Evolutionary conservation across 2,329 filamentous ascomycete species (phyloP), one percentile per base, ranked within the genome.

Genomic region (Pseudogymnoascus sp.): DNA sequence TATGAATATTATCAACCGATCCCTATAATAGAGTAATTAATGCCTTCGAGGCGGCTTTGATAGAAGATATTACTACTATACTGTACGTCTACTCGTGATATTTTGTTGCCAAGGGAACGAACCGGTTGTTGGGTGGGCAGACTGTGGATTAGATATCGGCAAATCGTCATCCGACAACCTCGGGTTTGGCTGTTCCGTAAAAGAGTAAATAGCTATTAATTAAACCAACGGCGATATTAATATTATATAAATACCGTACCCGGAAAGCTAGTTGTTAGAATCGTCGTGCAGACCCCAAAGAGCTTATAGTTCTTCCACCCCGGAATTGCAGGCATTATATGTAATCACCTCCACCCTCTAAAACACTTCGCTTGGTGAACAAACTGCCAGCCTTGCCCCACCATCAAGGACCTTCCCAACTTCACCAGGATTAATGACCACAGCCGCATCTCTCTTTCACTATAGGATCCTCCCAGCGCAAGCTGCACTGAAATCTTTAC

Each of bases 401-500:
- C 60, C 60, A 61, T 43, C 36, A 41, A 61, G 60, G 60, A 41
- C 60, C 34, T 25, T 61, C 34, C 60, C 60, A 43, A 61, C 60
- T 41, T 41, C 60, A 61, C 36, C 60, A 43, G 51, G 51, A 57
- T 57, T 57, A 57, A 57, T 57, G 51, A 57, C 51, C 51, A 57
- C 28, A 57, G 51, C 51, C 51, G 51, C 51, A 57, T 57, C 51
- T 57, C 51, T 57, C 51, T 57, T 57, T 57, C 51, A 57, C 16
- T 57, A 57, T 36, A 57, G 28, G 28, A 57, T 57, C n/a, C 51
- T 57, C 21, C 28, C 41, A 64, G 54, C 62, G 19, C 62, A 62
- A 64, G 62, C 62, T 64, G 62, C 36, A 64, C 62, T 34, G 51
- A 41, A 45, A 64, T 54, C 25, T 64, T 61, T 31, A 37, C 37